These are phyloP conservation scores for Jimgerdemannia lactiflua DNA, from an alignment of 192 early-diverging fungal species.

Conservation along the genomic window DNA sequence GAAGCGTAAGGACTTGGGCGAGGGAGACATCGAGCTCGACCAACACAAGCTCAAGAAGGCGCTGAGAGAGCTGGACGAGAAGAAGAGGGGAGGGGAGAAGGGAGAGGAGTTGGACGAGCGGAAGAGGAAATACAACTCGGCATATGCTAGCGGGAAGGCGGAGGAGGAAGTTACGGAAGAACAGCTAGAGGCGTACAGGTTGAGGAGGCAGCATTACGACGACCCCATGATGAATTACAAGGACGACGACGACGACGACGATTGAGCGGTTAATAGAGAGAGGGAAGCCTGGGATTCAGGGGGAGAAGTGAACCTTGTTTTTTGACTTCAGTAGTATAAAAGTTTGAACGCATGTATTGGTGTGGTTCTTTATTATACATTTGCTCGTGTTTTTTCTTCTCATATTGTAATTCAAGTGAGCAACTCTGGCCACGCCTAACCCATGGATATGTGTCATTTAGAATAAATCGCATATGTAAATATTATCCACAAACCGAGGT, in stretches of 20 bases:
- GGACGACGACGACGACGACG: constrained; percentile 27
- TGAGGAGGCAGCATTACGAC: constrained; percentile 37
- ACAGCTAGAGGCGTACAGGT: constrained; percentile 64
- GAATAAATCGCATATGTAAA: too few species aligned
- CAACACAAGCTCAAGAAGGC: constrained; percentile 35
- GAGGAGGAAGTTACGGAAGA: constrained; percentile 55
- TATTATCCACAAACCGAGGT: too few species aligned
- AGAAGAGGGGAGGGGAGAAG: not conserved
- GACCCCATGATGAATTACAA: constrained; percentile 64
- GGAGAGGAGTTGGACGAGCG: not conserved
- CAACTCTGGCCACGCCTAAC: too few species aligned
- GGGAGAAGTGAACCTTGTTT: too few species aligned
- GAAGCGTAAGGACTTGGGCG: constrained; percentile 41
- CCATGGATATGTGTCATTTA: too few species aligned
- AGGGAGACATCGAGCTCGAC: constrained; percentile 58
- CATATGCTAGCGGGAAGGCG: not conserved
- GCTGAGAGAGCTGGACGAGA: not conserved
- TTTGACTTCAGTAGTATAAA: too few species aligned
- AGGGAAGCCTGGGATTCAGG: too few species aligned
- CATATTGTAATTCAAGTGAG: too few species aligned
- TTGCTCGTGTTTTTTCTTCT: too few species aligned
- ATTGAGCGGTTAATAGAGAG: not conserved
- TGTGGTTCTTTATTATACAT: too few species aligned
- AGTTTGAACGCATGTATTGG: too few species aligned
- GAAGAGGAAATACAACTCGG: not conserved